Percentiles rank a stretch among this genome's conserved stretches.
Evolutionary conservation across 768 basidiomycete genomes (phyloP).

Genomic region (Xerocomellus amylosporus): DNA sequence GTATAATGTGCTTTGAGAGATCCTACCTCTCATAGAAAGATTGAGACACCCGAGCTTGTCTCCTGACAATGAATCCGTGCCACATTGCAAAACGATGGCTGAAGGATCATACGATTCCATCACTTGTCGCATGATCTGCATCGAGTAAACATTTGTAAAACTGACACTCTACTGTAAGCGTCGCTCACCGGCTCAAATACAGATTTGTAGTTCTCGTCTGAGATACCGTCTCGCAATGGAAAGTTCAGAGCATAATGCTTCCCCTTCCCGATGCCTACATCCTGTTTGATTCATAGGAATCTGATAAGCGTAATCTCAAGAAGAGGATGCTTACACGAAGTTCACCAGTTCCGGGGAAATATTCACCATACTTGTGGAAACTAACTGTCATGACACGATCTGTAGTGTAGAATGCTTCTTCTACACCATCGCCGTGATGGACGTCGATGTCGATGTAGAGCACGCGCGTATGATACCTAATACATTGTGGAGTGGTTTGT

Average conservation of each 20-base stretch:
- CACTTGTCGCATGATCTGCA: constrained; percentile 84
- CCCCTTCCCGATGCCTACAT: constrained; percentile 90
- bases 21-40: constrained; percentile 85
- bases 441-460: constrained; percentile 99
- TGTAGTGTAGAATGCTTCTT: constrained; percentile 98
- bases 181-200: constrained; percentile 89
- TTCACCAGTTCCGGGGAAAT: constrained; percentile 99
- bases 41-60: constrained; percentile 97
- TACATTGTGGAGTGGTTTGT: neutral
- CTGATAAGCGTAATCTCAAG: neutral
- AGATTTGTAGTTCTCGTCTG: constrained; percentile 90
- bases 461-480: constrained; percentile 88
- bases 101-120: constrained; percentile 95
- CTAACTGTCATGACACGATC: constrained; percentile 98
- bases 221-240: constrained; percentile 91
- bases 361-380: constrained; percentile 99
- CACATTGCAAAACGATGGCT: constrained; percentile 95
- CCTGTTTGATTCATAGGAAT: constrained; percentile 44
- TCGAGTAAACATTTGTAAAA: neutral
- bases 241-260: constrained; percentile 95
- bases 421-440: constrained; percentile 98
- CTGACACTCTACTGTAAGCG: neutral
- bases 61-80: constrained; percentile 93
- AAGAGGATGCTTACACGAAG: constrained; percentile 57
- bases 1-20: neutral